Evolutionary conservation across 2,329 filamentous ascomycete species (phyloP).

Genomic region (Arthrocladium fulminans): DNA sequence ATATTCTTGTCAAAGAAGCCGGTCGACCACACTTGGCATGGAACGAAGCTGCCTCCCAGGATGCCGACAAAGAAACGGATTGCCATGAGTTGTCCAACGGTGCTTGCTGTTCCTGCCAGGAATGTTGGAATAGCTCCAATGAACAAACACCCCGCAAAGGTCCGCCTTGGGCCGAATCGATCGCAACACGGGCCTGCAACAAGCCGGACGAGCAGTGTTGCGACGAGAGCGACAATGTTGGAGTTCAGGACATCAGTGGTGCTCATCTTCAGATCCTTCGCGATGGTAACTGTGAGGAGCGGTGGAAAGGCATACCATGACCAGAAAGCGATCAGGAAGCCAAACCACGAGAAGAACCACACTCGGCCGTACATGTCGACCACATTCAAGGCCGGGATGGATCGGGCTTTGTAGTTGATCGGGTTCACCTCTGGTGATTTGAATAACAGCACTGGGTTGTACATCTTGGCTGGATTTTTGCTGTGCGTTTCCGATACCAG

Average conservation of each 20-base stretch:
- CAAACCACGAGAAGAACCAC: constrained; percentile 83
- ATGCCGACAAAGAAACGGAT: constrained; percentile 38
- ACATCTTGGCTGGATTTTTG: constrained; percentile 8
- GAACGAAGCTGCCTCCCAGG: constrained; percentile 36
- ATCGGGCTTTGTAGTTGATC: constrained; percentile 71
- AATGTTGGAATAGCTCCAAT: constrained; percentile 71
- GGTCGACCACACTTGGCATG: constrained; percentile 83
- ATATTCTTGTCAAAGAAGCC: constrained; percentile 91
- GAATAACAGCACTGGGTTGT: constrained; percentile 26
- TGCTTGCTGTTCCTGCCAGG: constrained; percentile 67
- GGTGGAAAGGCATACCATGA: constrained; percentile 88
- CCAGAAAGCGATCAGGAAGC: constrained; percentile 81
- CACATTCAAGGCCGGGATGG: constrained; percentile 69
- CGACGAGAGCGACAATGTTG: constrained; percentile 73
- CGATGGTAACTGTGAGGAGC: constrained; percentile 69
- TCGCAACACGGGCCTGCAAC: constrained; percentile 79
- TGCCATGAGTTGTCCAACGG: constrained; percentile 44
- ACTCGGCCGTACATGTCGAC: constrained; percentile 73
- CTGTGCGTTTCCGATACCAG: background rate
- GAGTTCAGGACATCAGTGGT: constrained; percentile 71
- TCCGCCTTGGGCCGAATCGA: constrained; percentile 67
- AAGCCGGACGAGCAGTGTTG: constrained; percentile 66
- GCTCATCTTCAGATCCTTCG: constrained; percentile 64
- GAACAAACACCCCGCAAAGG: constrained; percentile 71
- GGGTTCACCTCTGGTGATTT: constrained; percentile 67